A percentile compares a stretch with the other conserved stretches of the same genome.
phyloP scores from a whole-genome alignment of 306 rosid genomes.

The Rosa multiflora region DNA sequence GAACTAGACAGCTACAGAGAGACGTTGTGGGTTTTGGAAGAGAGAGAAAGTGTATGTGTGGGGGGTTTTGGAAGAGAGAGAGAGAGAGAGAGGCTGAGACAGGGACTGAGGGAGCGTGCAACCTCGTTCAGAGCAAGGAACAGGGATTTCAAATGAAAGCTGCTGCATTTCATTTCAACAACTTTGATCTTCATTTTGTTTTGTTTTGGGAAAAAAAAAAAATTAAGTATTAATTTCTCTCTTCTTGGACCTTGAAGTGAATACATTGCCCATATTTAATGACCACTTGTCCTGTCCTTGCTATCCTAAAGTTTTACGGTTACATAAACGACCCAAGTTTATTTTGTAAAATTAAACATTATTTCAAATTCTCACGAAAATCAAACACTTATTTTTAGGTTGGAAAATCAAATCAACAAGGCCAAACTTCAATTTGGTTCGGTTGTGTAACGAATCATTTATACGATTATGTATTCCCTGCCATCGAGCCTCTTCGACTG shows the following conservation, averaged over 20 bases:
- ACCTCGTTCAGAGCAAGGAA: slow-evolving; percentile 75
- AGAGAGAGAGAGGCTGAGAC: slow-evolving; percentile 5
- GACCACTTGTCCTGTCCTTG: slow-evolving; percentile 1
- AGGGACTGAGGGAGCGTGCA: slow-evolving; percentile 60
- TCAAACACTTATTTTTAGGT: neutral
- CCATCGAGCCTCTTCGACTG: too few relatives aligned
- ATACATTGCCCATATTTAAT: neutral
- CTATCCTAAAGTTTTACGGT: neutral
- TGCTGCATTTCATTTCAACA: slow-evolving; percentile 23
- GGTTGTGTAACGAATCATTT: neutral
- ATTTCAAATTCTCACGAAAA: neutral
- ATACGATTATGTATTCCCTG: too few relatives aligned
- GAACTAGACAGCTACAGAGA: neutral
- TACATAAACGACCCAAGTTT: neutral
- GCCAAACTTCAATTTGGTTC: neutral
- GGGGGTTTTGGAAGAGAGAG: neutral
- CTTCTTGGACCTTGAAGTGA: slow-evolving; percentile 34
- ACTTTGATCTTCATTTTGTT: slow-evolving; percentile 9
- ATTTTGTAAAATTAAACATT: neutral
- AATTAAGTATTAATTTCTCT: neutral
- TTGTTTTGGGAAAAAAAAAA: neutral
- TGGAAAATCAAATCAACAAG: neutral
- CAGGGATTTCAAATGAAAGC: slow-evolving; percentile 94
- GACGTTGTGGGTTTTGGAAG: neutral
- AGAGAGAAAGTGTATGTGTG: too few relatives aligned